Evolutionary conservation across 495 filamentous ascomycete genomes (phyloP), one percentile per base, ranked within the genome.

Genomic region (Aspergillus haitiensis): DNA sequence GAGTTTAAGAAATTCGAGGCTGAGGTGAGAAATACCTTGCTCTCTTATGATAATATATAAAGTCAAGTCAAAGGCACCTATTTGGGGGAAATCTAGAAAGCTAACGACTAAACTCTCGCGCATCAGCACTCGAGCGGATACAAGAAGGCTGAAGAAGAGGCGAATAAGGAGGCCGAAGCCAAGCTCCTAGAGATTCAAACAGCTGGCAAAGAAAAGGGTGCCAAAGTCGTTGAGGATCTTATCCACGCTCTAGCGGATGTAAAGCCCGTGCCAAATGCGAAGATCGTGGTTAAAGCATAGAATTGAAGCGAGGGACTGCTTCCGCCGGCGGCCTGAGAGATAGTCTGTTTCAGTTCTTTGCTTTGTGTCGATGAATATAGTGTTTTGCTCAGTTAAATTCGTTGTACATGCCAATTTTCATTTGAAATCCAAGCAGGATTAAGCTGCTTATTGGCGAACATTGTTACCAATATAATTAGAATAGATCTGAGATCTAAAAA

Each of bases 1-100:
- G 93, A 98, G 73, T 98, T 90, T 82, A 92, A 94, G 81, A 88
- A 88, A 72, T 97, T 94, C 69, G 92, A 98, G 79, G 80, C 88
- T 49, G 88, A 97, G 86, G 94, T 97, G 73, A 68, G 75, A 45
- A 18, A 42, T 60, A 13, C 47, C 35, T 32, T 46, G 46, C 13
- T 9, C 6, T 16, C 12, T 10, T 33, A 15, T 8, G 7, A 35
- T 32, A 34, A 9, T 34, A 51, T 39, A 39, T 42, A 2, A 42
- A 40, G 11, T 27, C 21, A 27, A 27, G 12, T 36, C 36, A 27
- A 10, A 12, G 11, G 35, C 6, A 32, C 4, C 6, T 39, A 7
- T 48, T 33, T 15, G 15, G 21, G 1, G 27, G 21, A 54, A 6
- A 8, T 35, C 10, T 10, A 34, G 52, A 27, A n/a, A n/a, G 56